Evolutionary conservation across 768 basidiomycete species (phyloP).

Genomic region (Russula griseocarnosa): DNA sequence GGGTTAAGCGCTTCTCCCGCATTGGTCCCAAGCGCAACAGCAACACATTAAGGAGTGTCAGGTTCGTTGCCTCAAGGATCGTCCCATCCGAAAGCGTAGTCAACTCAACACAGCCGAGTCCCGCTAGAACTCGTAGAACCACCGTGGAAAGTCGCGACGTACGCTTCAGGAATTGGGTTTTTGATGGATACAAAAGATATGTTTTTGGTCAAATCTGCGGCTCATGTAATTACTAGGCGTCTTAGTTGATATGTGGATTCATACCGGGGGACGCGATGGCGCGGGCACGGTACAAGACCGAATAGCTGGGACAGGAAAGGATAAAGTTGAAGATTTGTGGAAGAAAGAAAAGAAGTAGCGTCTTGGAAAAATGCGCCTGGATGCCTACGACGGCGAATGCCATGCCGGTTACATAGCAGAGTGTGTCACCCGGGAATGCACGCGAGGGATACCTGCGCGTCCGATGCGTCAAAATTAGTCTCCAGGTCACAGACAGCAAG

Average conservation of each 20-base stretch:
- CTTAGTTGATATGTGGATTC: slow-evolving; percentile 27
- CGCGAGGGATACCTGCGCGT: slow-evolving; percentile 85
- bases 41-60: slow-evolving; percentile 87
- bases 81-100: slow-evolving; percentile 49
- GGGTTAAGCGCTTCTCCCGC: slow-evolving; percentile 76
- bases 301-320: slow-evolving; percentile 90
- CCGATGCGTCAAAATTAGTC: neutral
- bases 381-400: slow-evolving; percentile 97
- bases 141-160: slow-evolving; percentile 53
- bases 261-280: slow-evolving; percentile 89
- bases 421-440: slow-evolving; percentile 92
- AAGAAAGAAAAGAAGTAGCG: slow-evolving; percentile 91
- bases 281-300: slow-evolving; percentile 87
- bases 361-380: slow-evolving; percentile 96
- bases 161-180: slow-evolving; percentile 53
- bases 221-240: neutral
- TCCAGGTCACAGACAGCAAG: neutral
- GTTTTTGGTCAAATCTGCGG: slow-evolving; percentile 69
- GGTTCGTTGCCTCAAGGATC: slow-evolving; percentile 74
- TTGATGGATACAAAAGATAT: slow-evolving; percentile 76
- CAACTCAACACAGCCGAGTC: slow-evolving; percentile 64
- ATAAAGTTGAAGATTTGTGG: slow-evolving; percentile 98
- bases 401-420: slow-evolving; percentile 98
- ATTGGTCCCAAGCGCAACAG: slow-evolving; percentile 79
- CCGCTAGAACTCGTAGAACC: slow-evolving; percentile 55